Percentiles rank a stretch among this genome's conserved stretches.
Conservation (phyloP, 805 yeast species). For the Spathaspora boniae region DNA sequence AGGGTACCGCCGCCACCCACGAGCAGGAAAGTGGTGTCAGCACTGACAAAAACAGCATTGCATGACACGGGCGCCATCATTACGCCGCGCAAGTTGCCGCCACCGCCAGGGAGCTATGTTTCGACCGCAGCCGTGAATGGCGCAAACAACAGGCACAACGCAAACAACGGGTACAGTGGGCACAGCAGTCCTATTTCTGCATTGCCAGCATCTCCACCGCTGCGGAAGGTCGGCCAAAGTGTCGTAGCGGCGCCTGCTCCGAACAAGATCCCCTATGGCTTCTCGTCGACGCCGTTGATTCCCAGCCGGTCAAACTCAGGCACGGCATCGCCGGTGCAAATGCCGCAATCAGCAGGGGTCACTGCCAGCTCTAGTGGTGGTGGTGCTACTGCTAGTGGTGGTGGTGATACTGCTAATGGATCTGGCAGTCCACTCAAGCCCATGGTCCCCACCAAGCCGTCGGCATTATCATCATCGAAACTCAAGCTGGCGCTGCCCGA, state of each 20-base stretch:
- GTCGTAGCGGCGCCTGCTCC: conserved; percentile 5
- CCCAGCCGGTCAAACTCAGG: conserved; percentile 33
- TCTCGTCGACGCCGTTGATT: conserved; percentile 35
- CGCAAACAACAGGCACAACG: conserved; percentile 5
- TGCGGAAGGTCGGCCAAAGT: too few species aligned
- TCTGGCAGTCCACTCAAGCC: conserved; percentile 22
- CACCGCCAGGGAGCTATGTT: background rate
- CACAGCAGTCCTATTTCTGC: conserved; percentile 11
- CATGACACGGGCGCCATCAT: too few species aligned
- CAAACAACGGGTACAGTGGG: too few species aligned
- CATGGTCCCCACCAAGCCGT: conserved; percentile 36
- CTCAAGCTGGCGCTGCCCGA: conserved; percentile 7
- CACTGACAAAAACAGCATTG: too few species aligned
- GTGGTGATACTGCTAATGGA: too few species aligned
- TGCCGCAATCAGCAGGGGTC: too few species aligned
- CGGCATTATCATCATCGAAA: conserved; percentile 18
- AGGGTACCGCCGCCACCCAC: conserved; percentile 21
- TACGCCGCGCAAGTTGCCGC: conserved; percentile 11
- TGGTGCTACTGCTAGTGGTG: too few species aligned
- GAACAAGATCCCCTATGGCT: conserved; percentile 27
- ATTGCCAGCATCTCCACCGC: conserved; percentile 15
- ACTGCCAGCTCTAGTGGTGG: background rate
- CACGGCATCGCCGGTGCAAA: conserved; percentile 22
- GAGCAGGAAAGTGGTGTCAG: conserved; percentile 11
- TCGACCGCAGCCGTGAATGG: background rate